Conservation (phyloP, 2,329 filamentous ascomycete genomes). For the Pseudogymnoascus destructans region DNA sequence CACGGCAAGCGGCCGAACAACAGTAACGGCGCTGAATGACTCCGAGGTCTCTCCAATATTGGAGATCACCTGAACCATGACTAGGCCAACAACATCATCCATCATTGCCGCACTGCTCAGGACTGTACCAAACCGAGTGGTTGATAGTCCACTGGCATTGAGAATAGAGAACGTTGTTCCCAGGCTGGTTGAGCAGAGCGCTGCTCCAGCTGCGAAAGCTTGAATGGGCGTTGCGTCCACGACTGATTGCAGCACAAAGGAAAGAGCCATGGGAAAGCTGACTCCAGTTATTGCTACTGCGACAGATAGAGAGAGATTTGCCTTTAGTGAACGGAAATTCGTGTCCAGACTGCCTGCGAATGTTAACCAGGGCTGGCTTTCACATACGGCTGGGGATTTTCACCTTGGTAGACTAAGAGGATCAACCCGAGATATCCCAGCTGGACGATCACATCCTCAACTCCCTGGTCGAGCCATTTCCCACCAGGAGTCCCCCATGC, state of each 20-base stretch:
- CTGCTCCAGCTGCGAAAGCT: conserved; percentile 56
- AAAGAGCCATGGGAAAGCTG: conserved; percentile 45
- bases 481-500: conserved; percentile 52
- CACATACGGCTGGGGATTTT: conserved; percentile 14
- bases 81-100: conserved; percentile 61
- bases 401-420: conserved; percentile 51
- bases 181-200: conserved; percentile 58
- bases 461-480: conserved; percentile 37
- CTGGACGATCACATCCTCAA: conserved; percentile 44
- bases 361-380: neutral
- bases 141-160: conserved; percentile 42
- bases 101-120: conserved; percentile 62
- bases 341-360: conserved; percentile 32
- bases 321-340: conserved; percentile 38
- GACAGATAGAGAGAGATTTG: conserved; percentile 46
- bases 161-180: conserved; percentile 55
- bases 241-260: conserved; percentile 32
- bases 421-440: conserved; percentile 60
- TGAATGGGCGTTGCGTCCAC: conserved; percentile 5
- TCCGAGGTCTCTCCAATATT: conserved; percentile 34
- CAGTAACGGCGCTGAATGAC: conserved; percentile 24
- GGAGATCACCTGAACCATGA: conserved; percentile 63
- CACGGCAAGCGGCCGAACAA: conserved; percentile 35
- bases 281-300: conserved; percentile 54
- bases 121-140: conserved; percentile 43